Conservation (phyloP, 176 grass and related monocot species). For the Thalia dealbata region DNA sequence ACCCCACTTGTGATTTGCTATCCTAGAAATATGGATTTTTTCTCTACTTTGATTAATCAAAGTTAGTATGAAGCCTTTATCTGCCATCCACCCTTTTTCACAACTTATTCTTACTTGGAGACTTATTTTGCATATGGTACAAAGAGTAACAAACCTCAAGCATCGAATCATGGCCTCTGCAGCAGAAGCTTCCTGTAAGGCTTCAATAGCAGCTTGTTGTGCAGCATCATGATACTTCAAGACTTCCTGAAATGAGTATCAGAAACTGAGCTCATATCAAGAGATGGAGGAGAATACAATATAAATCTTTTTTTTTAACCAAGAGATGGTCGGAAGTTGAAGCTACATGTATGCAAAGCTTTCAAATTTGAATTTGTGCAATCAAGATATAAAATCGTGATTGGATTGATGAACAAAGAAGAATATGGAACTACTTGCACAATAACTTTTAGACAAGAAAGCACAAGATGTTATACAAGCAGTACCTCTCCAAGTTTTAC, state of each 20-base stretch:
- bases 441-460: too few relatives aligned
- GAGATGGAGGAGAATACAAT: background rate
- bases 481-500: conserved; percentile 15
- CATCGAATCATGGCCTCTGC: conserved; percentile 14
- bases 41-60: background rate
- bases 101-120: too few relatives aligned
- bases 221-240: conserved; percentile 12
- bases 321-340: background rate
- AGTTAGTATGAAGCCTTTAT: background rate
- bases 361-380: background rate
- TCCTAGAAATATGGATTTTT: background rate
- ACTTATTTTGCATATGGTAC: too few relatives aligned
- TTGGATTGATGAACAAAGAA: too few relatives aligned
- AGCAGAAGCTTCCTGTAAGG: conserved; percentile 16
- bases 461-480: background rate
- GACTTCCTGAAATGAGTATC: conserved; percentile 4
- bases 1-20: background rate
- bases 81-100: background rate
- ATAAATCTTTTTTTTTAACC: background rate
- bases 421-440: background rate
- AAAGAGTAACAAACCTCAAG: background rate
- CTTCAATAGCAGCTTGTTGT: conserved; percentile 18
- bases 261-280: background rate
- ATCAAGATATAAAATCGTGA: too few relatives aligned
- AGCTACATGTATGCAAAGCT: background rate